phyloP scores from a whole-genome alignment of 225 moss, liverwort and hornwort genomes.

The Bryoerythrophyllum caledonicum region DNA sequence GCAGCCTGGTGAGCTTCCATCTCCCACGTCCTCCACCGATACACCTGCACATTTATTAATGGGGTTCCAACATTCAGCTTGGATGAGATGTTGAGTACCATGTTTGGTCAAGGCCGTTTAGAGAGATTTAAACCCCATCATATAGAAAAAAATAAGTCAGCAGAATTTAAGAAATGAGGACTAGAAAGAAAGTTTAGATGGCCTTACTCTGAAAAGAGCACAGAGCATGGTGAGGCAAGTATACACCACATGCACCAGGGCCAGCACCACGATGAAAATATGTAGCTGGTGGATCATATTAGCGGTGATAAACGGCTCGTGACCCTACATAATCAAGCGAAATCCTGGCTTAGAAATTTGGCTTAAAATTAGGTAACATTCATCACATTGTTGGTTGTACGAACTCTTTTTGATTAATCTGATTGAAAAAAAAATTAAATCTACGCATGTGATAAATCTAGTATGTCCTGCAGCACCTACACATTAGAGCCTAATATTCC shows the following conservation, averaged over 20 bases:
- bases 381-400: no score
- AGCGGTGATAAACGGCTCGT: constrained; percentile 61
- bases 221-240: constrained; percentile 77
- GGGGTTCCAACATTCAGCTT: no score
- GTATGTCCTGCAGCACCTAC: no score
- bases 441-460: no score
- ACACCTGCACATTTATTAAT: constrained; percentile 36
- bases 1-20: constrained; percentile 57
- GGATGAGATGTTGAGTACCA: no score
- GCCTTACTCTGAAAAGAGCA: constrained; percentile 57
- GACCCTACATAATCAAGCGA: constrained; percentile 39
- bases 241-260: constrained; percentile 84
- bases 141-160: not conserved
- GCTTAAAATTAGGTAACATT: no score
- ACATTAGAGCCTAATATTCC: no score
- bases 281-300: constrained; percentile 83
- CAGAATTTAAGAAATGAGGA: not conserved
- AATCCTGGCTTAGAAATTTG: no score
- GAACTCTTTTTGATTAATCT: no score
- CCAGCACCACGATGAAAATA: constrained; percentile 85
- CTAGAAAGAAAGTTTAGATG: not conserved
- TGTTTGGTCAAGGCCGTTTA: no score
- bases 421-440: no score
- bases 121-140: not conserved
- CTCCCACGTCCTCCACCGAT: constrained; percentile 74